Evolutionary conservation across 768 basidiomycete species (phyloP), one percentile per base, ranked within the genome.

Genomic region (Russula lepida): DNA sequence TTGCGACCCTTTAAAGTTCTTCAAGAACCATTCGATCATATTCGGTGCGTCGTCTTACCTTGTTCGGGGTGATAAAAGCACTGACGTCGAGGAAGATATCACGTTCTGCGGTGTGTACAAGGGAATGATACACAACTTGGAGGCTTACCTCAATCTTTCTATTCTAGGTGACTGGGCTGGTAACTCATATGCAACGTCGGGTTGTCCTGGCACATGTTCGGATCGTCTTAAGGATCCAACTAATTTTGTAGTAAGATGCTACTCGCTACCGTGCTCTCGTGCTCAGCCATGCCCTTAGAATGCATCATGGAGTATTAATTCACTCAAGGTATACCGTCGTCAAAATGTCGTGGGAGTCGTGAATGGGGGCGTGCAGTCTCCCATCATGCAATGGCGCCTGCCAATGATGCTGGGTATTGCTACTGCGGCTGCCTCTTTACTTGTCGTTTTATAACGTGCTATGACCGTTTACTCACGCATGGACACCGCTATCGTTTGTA

Each of bases 281-380:
- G 19, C 33, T 37, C 6, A 43, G 25, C 30, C 27, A 21, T 47
- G 54, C 62, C 35, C 7, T 2, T 53, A 90, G 88, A 89, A 89
- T 70, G 88, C 89, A 0, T 80, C 84, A 0, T 91, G 89, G 88
- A 82, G 78, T 63, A 90, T 92, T 68, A 91, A 90, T 68, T 82
- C 77, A 5, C 75, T 92, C 46, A 88, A 88, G 69, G 85, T 91
- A 23, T 92, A 88, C 72, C 63, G 66, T 6, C 56, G 60, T 30
- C 66, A 66, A 44, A 49, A 27, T 41, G 43, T 66, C 8, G 30
- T 35, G 3, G 57, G 54, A 17, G 51, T 54, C 47, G 65, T 66
- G 23, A 48, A 49, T 49, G 59, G 60, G n/a, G 56, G 49, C 32
- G 25, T 37, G 21, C 48, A 43, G 49, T 25, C 59, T 49, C 62